Percentiles rank a stretch among this genome's conserved stretches.
phyloP scores from a whole-genome alignment of 108 stramenopile species.

The Nitzschia palea region DNA sequence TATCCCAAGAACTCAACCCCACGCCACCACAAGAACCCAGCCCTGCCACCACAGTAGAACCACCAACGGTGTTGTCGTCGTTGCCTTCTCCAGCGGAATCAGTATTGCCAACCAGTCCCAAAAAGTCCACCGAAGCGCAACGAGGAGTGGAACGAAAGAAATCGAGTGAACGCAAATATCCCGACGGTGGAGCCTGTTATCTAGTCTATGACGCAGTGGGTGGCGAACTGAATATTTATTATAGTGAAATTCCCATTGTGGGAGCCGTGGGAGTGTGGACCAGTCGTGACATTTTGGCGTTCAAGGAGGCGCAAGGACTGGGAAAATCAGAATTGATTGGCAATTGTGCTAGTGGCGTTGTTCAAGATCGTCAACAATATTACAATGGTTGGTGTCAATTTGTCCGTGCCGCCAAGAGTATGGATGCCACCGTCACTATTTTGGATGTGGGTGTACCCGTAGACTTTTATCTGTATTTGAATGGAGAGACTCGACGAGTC shows the following conservation, averaged over 20 bases:
- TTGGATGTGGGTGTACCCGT: slow-evolving; percentile 47
- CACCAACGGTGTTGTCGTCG: not conserved
- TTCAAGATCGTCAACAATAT: slow-evolving; percentile 39
- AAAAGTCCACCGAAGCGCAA: not conserved
- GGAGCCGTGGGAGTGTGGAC: slow-evolving; percentile 50
- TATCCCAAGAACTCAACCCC: not conserved
- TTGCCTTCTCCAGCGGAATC: not conserved
- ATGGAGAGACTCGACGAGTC: slow-evolving; percentile 22
- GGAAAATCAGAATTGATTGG: slow-evolving; percentile 46
- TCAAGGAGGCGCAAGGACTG: slow-evolving; percentile 35
- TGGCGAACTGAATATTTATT: slow-evolving; percentile 40
- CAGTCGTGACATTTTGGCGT: slow-evolving; percentile 22
- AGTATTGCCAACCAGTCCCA: not conserved
- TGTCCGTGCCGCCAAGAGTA: slow-evolving; percentile 50
- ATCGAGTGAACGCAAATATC: not conserved
- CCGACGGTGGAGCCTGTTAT: slow-evolving; percentile 36
- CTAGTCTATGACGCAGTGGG: slow-evolving; percentile 27
- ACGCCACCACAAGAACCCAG: too few relatives aligned
- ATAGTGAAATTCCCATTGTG: slow-evolving; percentile 31
- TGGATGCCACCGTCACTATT: slow-evolving; percentile 40
- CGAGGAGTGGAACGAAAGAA: slow-evolving; percentile 4
- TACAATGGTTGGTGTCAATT: slow-evolving; percentile 68
- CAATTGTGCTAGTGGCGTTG: slow-evolving; percentile 41
- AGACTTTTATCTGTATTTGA: slow-evolving; percentile 47
- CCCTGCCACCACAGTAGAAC: not conserved